phyloP scores from a whole-genome alignment of 495 filamentous ascomycete genomes.

The Oleoguttula mirabilis region DNA sequence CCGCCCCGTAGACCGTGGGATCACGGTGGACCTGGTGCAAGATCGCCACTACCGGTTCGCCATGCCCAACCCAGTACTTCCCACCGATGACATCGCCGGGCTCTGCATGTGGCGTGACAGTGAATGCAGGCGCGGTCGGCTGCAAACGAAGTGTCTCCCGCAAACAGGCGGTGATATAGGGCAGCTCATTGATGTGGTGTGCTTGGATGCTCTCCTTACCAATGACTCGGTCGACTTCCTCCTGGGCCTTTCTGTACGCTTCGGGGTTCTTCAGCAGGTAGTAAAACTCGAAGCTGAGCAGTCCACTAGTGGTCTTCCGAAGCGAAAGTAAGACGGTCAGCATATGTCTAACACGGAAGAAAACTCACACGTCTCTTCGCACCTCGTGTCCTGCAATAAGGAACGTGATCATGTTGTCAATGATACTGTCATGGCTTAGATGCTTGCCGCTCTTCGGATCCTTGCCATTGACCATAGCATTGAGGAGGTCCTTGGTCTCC shows the following conservation, averaged over 20 bases:
- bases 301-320: slow-evolving; percentile 27
- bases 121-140: slow-evolving; percentile 51
- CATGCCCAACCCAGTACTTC: slow-evolving; percentile 52
- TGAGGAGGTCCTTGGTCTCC: slow-evolving; percentile 24
- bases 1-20: slow-evolving; percentile 49
- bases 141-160: slow-evolving; percentile 58
- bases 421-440: slow-evolving; percentile 22
- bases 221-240: slow-evolving; percentile 56
- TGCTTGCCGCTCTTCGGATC: slow-evolving; percentile 26
- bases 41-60: slow-evolving; percentile 50
- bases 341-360: too few relatives aligned
- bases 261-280: slow-evolving; percentile 50
- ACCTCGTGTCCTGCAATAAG: slow-evolving; percentile 7
- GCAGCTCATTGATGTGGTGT: slow-evolving; percentile 55
- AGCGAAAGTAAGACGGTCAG: slow-evolving; percentile 12
- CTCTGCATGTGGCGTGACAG: slow-evolving; percentile 39
- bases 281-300: slow-evolving; percentile 38
- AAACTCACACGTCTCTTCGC: too few relatives aligned
- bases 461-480: slow-evolving; percentile 23
- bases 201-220: slow-evolving; percentile 50
- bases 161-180: slow-evolving; percentile 53
- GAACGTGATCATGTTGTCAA: slow-evolving; percentile 28
- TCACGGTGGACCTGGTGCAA: slow-evolving; percentile 53
- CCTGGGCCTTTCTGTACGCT: slow-evolving; percentile 46
- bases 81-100: slow-evolving; percentile 42